Evolutionary conservation across 2,329 filamentous ascomycete species (phyloP).

Genomic region (Penicillium sp.): DNA sequence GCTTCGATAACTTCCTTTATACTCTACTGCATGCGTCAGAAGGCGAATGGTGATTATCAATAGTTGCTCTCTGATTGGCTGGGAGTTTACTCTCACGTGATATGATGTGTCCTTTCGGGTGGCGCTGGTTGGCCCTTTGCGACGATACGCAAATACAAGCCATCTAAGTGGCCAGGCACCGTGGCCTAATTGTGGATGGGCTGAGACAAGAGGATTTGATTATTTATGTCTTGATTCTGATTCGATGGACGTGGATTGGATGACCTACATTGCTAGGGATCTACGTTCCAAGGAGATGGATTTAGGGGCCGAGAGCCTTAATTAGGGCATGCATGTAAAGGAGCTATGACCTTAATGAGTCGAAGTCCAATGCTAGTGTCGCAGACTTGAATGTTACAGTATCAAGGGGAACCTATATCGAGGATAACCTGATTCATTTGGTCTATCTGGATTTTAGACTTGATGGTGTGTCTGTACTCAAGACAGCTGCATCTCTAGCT

Average conservation of each 20-base stretch:
- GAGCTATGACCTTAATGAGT: conserved; percentile 1
- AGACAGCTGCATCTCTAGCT: not conserved
- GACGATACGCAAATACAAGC: not conserved
- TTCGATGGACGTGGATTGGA: conserved; percentile 7
- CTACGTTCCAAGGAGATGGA: not conserved
- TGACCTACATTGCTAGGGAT: not conserved
- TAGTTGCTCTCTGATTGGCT: conserved; percentile 27
- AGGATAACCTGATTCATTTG: not conserved
- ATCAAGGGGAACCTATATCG: not conserved
- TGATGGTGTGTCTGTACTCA: not conserved
- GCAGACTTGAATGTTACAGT: not conserved
- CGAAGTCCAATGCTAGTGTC: not conserved
- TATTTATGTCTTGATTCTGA: conserved; percentile 13
- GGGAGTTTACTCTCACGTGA: not conserved
- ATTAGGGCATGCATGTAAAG: not conserved
- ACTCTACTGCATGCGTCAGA: conserved; percentile 20
- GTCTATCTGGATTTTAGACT: not conserved
- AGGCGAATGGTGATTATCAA: conserved; percentile 26
- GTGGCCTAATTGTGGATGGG: not conserved
- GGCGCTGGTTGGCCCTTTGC: conserved; percentile 15
- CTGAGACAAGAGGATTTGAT: conserved; percentile 1
- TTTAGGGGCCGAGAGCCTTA: not conserved
- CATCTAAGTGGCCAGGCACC: not conserved
- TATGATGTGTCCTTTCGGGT: not conserved
- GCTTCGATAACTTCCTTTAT: conserved; percentile 13